Evolutionary conservation across 2,329 filamentous ascomycete genomes (phyloP).

Genomic region (Nectriaceae sp.): DNA sequence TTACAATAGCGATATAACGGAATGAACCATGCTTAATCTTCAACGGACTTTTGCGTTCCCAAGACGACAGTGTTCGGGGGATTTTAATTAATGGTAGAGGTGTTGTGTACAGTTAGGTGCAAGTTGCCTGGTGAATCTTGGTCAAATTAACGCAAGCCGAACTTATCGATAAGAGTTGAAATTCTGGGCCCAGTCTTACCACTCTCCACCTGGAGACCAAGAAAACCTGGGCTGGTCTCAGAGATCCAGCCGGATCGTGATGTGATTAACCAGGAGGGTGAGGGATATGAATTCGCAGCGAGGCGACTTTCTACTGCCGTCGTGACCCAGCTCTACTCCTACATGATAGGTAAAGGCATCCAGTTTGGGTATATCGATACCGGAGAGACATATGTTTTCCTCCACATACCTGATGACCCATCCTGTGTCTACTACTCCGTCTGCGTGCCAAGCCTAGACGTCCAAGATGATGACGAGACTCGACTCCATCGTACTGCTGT

Average conservation of each 20-base stretch:
- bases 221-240: background rate
- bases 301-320: background rate
- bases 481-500: constrained; percentile 39
- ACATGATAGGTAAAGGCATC: constrained; percentile 22
- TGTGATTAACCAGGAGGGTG: background rate
- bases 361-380: constrained; percentile 39
- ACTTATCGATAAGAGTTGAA: too few species aligned
- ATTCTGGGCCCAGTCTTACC: too few species aligned
- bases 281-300: background rate
- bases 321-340: background rate
- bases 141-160: too few species aligned
- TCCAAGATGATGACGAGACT: constrained; percentile 33
- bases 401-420: constrained; percentile 35
- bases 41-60: too few species aligned
- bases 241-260: background rate
- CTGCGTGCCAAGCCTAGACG: constrained; percentile 36
- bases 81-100: too few species aligned
- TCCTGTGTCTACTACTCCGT: constrained; percentile 35
- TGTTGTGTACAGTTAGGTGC: too few species aligned
- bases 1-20: too few species aligned
- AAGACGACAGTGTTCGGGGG: too few species aligned
- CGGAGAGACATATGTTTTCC: constrained; percentile 36
- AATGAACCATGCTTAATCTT: too few species aligned
- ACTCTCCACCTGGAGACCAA: too few species aligned
- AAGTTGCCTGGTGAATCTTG: too few species aligned